A percentile compares a stretch with the other conserved stretches of the same genome.
These are phyloP conservation scores for Lupinus albus DNA, from an alignment of 306 rosid species.

Conservation along the genomic window DNA sequence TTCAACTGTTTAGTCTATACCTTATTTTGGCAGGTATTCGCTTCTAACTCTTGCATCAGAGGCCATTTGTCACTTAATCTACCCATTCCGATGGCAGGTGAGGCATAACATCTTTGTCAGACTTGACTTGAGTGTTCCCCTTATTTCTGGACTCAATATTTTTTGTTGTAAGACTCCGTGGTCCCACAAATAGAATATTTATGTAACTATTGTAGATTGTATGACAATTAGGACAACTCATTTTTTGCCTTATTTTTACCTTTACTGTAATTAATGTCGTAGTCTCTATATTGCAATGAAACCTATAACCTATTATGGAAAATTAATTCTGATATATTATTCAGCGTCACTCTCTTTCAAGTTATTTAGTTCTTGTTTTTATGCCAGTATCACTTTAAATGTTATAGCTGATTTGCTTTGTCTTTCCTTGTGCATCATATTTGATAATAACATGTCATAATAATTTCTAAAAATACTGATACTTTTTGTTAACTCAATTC, in stretches of 20 bases:
- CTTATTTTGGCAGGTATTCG: constrained; percentile 75
- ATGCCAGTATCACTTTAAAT: constrained; percentile 29
- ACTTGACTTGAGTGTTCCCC: constrained; percentile 24
- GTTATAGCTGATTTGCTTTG: constrained; percentile 7
- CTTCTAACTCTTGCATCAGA: constrained; percentile 90
- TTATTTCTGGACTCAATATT: constrained; percentile 9
- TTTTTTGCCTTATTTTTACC: background rate
- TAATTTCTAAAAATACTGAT: constrained; percentile 35
- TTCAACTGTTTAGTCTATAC: constrained; percentile 33
- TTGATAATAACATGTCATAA: constrained; percentile 31
- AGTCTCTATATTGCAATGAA: background rate
- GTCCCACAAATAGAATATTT: background rate
- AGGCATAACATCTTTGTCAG: constrained; percentile 36
- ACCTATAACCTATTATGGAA: background rate
- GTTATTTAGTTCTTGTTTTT: background rate
- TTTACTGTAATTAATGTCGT: background rate
- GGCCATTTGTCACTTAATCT: constrained; percentile 94
- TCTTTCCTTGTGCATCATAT: constrained; percentile 20
- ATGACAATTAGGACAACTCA: background rate
- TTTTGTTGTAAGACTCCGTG: background rate
- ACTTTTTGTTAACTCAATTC: constrained; percentile 45
- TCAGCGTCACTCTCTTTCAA: background rate
- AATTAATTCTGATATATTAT: no score
- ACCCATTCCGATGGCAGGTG: constrained; percentile 99
- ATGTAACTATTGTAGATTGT: background rate